Percentiles rank a stretch among this genome's conserved stretches.
These are phyloP conservation scores for Emiliania huxleyi DNA, from an alignment of 78 protist genomes.

Conservation along the genomic window DNA sequence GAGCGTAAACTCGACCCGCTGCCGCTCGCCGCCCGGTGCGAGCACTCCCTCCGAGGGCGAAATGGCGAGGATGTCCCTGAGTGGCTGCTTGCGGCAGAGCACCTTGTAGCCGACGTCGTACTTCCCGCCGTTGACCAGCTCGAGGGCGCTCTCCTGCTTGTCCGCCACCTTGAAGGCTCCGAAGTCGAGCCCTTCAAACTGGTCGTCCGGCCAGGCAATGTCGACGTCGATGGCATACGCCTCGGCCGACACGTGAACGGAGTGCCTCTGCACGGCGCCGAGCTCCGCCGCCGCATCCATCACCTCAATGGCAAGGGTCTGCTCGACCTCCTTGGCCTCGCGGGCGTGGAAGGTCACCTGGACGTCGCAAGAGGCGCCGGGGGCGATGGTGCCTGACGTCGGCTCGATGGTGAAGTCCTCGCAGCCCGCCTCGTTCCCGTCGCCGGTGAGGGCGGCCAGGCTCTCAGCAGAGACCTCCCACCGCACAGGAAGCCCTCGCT, in stretches of 20 bases:
- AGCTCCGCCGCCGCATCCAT: constrained; percentile 27
- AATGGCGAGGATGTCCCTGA: not conserved
- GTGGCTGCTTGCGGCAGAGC: not conserved
- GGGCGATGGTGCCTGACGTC: not conserved
- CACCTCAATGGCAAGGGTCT: constrained; percentile 12
- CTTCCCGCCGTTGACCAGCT: constrained; percentile 57
- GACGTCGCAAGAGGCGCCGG: not conserved
- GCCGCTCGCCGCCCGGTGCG: not conserved
- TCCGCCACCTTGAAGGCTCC: constrained; percentile 38
- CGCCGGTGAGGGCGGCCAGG: not conserved
- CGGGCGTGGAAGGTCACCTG: constrained; percentile 15
- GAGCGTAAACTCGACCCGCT: not conserved
- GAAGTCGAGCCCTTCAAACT: constrained; percentile 44
- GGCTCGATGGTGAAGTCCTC: constrained; percentile 12
- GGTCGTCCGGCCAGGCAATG: constrained; percentile 7
- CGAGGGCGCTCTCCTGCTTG: not conserved
- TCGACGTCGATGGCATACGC: constrained; percentile 57
- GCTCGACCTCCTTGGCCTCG: not conserved
- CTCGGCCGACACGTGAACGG: constrained; percentile 38
- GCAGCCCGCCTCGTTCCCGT: not conserved
- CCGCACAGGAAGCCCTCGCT: not conserved
- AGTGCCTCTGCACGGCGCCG: not conserved
- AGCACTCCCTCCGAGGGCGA: constrained; percentile 40
- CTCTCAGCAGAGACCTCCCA: not conserved
- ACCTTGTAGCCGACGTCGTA: constrained; percentile 51